These are phyloP conservation scores for Penicillium concentricum DNA, from an alignment of 2,329 filamentous ascomycete genomes.

Conservation along the genomic window DNA sequence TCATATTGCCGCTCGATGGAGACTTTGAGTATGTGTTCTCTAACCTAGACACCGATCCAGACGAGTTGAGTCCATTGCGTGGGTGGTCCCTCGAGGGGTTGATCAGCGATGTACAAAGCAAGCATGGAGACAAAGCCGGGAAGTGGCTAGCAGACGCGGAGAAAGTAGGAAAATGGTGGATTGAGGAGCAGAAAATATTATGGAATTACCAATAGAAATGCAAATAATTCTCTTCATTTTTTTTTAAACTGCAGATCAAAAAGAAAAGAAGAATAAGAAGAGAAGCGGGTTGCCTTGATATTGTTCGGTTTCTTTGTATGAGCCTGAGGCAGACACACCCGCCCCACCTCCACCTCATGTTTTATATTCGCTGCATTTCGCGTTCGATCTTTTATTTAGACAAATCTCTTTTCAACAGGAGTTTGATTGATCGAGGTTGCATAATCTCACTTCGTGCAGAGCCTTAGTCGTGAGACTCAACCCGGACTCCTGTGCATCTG, in stretches of 20 bases:
- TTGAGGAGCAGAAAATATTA: conserved; percentile 31
- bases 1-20: conserved; percentile 74
- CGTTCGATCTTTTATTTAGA: not conserved
- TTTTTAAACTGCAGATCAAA: not conserved
- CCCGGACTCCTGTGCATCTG: not conserved
- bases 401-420: not conserved
- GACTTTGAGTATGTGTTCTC: conserved; percentile 53
- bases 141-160: conserved; percentile 38
- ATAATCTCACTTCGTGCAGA: not conserved
- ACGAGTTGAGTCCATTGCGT: conserved; percentile 32
- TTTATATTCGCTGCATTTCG: conserved; percentile 6
- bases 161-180: conserved; percentile 40
- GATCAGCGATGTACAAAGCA: conserved; percentile 20
- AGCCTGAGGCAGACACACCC: conserved; percentile 27
- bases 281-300: not conserved
- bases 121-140: conserved; percentile 33
- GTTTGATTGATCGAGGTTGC: not conserved
- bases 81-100: conserved; percentile 32
- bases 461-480: not conserved
- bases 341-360: conserved; percentile 23
- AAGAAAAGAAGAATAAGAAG: conserved; percentile 11
- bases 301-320: conserved; percentile 22
- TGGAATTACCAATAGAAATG: conserved; percentile 20
- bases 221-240: not conserved
- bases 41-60: conserved; percentile 32